A percentile compares a stretch with the other conserved stretches of the same genome.
Conservation (phyloP, 2,329 filamentous ascomycete species). For the Lecanicillium sp. region DNA sequence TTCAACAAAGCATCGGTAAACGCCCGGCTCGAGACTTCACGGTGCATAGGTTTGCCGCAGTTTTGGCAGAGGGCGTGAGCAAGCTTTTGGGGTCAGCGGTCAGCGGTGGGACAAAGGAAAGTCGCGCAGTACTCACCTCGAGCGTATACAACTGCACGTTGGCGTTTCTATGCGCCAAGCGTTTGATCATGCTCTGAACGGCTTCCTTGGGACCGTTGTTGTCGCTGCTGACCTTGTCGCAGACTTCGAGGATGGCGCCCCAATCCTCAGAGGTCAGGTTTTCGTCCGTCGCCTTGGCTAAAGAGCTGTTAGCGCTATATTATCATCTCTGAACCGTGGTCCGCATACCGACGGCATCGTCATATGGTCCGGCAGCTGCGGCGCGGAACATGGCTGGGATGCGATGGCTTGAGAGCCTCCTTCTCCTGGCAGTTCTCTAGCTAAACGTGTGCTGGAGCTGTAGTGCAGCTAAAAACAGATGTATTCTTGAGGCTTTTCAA, state of each 20-base stretch:
- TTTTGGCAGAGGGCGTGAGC: conserved; percentile 89
- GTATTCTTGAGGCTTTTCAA: no score
- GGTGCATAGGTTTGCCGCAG: conserved; percentile 78
- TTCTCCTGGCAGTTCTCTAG: no score
- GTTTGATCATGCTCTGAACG: conserved; percentile 83
- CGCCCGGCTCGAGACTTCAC: conserved; percentile 80
- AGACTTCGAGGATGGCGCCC: conserved; percentile 56
- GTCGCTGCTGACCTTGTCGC: conserved; percentile 49
- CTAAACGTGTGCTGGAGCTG: no score
- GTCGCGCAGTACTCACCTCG: conserved; percentile 47
- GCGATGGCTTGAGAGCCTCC: neutral
- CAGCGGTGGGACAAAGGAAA: conserved; percentile 1
- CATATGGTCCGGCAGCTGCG: conserved; percentile 48
- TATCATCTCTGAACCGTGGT: conserved; percentile 1
- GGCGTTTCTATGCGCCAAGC: conserved; percentile 85
- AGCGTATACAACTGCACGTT: conserved; percentile 95
- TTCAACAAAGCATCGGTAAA: conserved; percentile 91
- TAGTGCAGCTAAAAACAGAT: no score
- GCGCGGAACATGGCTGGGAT: conserved; percentile 47
- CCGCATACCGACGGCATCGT: conserved; percentile 48
- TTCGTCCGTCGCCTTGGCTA: conserved; percentile 83
- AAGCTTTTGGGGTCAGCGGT: conserved; percentile 42
- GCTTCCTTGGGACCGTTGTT: conserved; percentile 66
- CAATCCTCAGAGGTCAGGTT: conserved; percentile 81
- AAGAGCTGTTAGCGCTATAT: conserved; percentile 11